Percentiles rank a stretch among this genome's conserved stretches.
These are phyloP conservation scores for Pterocarpus macrocarpus DNA, from an alignment of 306 rosid species.

Conservation along the genomic window DNA sequence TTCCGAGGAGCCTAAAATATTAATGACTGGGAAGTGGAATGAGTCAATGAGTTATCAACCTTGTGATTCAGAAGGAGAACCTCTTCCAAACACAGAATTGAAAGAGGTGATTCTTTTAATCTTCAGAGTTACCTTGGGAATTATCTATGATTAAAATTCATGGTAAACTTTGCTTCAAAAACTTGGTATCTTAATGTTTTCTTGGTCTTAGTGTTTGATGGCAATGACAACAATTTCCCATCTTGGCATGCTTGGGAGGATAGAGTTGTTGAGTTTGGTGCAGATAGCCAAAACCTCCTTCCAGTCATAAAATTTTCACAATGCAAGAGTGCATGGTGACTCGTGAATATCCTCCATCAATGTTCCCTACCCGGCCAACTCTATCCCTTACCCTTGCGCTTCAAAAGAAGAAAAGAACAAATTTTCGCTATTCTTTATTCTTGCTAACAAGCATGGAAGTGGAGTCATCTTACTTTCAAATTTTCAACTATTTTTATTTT, in stretches of 20 bases:
- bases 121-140: conserved; percentile 32
- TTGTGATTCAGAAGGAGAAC: conserved; percentile 94
- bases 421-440: too few relatives aligned
- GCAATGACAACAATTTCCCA: neutral
- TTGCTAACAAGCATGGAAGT: neutral
- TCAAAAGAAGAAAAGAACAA: too few relatives aligned
- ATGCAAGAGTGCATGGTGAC: conserved; percentile 17
- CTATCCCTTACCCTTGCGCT: neutral
- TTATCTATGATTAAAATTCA: conserved; percentile 10
- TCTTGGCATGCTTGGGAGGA: conserved; percentile 28
- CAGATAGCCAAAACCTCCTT: conserved; percentile 10
- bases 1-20: conserved; percentile 85
- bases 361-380: conserved; percentile 4
- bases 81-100: conserved; percentile 80
- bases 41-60: conserved; percentile 85
- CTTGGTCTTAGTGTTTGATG: conserved; percentile 31
- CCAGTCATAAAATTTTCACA: conserved; percentile 10
- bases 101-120: conserved; percentile 70
- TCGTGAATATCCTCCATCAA: conserved; percentile 10
- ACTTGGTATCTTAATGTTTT: conserved; percentile 23
- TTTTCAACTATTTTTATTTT: conserved; percentile 29
- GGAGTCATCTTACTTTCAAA: conserved; percentile 8
- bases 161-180: conserved; percentile 23
- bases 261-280: conserved; percentile 9
- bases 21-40: conserved; percentile 97